Evolutionary conservation across 148 eudicot species (phyloP).

Genomic region (Limonium bicolor): DNA sequence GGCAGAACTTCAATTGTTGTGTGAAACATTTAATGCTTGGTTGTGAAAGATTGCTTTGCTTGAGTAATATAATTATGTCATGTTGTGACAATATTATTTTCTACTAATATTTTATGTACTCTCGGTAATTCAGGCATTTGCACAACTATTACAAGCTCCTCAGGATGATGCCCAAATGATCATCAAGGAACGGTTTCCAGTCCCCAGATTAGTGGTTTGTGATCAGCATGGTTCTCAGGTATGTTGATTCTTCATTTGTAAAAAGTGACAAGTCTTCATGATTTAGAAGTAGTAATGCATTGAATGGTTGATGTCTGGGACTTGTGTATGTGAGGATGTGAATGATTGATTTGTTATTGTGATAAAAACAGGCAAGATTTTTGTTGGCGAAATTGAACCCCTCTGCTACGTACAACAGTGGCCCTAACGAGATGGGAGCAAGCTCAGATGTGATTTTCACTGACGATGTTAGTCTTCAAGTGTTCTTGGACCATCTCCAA

Average conservation of each 20-base stretch:
- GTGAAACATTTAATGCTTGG: no score
- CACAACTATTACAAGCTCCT: constrained; percentile 62
- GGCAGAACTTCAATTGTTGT: no score
- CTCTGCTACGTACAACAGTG: constrained; percentile 79
- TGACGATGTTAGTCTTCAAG: constrained; percentile 91
- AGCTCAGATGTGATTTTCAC: constrained; percentile 88
- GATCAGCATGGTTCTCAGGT: constrained; percentile 99
- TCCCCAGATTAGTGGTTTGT: constrained; percentile 87
- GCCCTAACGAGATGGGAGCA: constrained; percentile 53
- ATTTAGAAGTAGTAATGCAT: no score
- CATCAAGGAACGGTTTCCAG: constrained; percentile 78
- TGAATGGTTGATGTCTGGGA: no score
- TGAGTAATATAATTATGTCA: no score
- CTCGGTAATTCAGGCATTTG: constrained; percentile 79
- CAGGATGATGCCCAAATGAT: constrained; percentile 69
- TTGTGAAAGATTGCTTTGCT: no score
- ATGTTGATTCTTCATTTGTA: constrained; percentile 10
- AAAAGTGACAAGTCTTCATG: no score
- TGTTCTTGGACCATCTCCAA: constrained; percentile 92
- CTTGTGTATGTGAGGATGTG: no score
- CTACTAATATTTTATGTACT: no score
- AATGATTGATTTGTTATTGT: no score
- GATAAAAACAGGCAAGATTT: constrained; percentile 81
- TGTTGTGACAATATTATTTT: no score
- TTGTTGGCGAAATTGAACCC: constrained; percentile 89